A percentile compares a stretch with the other conserved stretches of the same genome.
phyloP scores from a whole-genome alignment of 257 asterid species.

The Mitragyna speciosa region DNA sequence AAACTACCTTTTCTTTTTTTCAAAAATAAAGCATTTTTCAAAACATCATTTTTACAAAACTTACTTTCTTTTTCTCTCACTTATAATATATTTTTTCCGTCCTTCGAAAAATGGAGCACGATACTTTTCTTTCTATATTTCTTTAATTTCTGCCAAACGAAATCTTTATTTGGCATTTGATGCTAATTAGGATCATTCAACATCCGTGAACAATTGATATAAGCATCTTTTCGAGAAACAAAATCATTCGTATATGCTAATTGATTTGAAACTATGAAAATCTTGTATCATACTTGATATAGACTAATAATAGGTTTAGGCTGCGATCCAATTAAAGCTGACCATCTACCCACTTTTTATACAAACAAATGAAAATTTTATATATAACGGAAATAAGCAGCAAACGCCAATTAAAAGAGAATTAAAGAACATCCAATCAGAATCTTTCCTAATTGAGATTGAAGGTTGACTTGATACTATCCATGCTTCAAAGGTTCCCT shows the following conservation, averaged over 20 bases:
- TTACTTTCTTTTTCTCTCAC: too few relatives aligned
- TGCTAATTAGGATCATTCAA: too few relatives aligned
- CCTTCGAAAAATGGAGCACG: too few relatives aligned
- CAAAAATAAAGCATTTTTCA: too few relatives aligned
- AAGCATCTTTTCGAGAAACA: not conserved
- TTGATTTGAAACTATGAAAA: not conserved
- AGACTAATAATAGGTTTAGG: too few relatives aligned
- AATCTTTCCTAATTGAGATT: constrained; percentile 94
- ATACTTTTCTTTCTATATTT: too few relatives aligned
- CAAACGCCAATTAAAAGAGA: not conserved
- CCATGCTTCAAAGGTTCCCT: constrained; percentile 96
- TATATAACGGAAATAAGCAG: not conserved
- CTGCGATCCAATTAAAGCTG: not conserved
- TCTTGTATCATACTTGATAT: not conserved
- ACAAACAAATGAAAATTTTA: not conserved
- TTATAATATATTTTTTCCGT: too few relatives aligned
- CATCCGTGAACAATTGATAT: too few relatives aligned
- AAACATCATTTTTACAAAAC: too few relatives aligned
- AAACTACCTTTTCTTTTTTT: too few relatives aligned
- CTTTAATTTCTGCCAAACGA: too few relatives aligned
- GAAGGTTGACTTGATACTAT: constrained; percentile 96
- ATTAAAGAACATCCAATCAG: constrained; percentile 55
- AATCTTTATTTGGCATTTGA: too few relatives aligned
- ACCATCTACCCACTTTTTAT: not conserved
- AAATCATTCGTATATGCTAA: not conserved